Base-by-base conservation (phyloP, 768 basidiomycete genomes). In the Coprinellus micaceus region DNA sequence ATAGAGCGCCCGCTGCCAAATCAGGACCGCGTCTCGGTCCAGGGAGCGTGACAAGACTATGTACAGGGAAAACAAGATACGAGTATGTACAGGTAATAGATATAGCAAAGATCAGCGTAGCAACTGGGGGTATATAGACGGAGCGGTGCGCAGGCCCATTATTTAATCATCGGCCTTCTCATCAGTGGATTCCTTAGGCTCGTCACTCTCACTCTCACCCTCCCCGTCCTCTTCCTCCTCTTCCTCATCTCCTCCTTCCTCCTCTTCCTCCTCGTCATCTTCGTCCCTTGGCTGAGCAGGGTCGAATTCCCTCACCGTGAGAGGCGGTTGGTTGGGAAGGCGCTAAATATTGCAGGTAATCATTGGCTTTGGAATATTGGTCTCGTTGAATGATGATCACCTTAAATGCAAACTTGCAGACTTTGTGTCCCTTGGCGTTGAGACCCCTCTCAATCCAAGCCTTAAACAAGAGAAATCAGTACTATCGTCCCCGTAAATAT, bases 361-460 rank as follows among this genome's bases (percentile, higher is more conserved):
- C 6, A 45, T 29, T 21, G 53, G 3, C 29, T 2, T 36, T 36
- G 24, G 22, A 33, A n/a, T n/a, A 39, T 3, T n/a, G 12, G 22
- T 28, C n/a, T 30, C 19, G 2, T 17, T 29, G 19, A 52, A 22
- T 43, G 30, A 9, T 1, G 64, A 77, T 57, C 52, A 91, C 91
- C 73, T 88, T 84, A 67, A 97, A 89, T 0, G 86, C 83, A 64
- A 82, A 94, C 67, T 92, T 90, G 74, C 94, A 96, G 24, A 97
- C 91, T 33, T 85, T 74, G 66, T 81, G 86, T 1, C 90, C 89
- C 37, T 83, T 76, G 0, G 77, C 67, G 61, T 88, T 87, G 40
- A 87, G 65, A 0, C 94, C 93, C 58, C 73, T 75, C 60, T 87
- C 90, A 68, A 79, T 79, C 89, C 89, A 92, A 3, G 84, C 86